Base-by-base conservation (phyloP, 2,329 filamentous ascomycete species). In the Purpureocillium lavendulum region DNA sequence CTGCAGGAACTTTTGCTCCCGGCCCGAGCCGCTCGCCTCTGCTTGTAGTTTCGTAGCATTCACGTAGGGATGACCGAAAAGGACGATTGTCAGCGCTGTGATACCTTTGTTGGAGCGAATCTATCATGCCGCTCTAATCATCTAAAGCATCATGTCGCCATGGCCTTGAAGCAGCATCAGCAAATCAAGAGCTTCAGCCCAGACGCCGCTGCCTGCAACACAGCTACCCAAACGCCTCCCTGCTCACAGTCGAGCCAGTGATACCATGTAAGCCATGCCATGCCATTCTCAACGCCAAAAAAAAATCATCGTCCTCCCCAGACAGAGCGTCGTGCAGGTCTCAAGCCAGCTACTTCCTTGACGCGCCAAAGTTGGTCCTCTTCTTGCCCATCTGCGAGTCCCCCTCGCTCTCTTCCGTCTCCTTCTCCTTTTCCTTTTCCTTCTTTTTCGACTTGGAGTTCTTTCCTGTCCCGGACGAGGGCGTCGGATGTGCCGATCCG, bases 321-420 rank as follows among this genome's bases (percentile, higher is more conserved):
- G 28, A 35, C 33, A 29, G 32, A 35, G 9, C n/a, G 18, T 24
- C 24, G 35, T 21, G 39, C 32, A 36, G 35, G 21, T 18, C 18
- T 31, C 31, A 18, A 21, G 11, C n/a, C 4, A n/a, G 10, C 53
- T 44, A 71, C 52, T 74, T 77, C 40, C 73, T 65, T 24, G 65
- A 63, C 1, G 71, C 69, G 13, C 74, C 74, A 54, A 79, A 78
- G 49, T 73, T 73, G 3, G 74, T 77, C 45, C 75, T 64, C 40
- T 75, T 71, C 57, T 78, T 79, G 32, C 57, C 57, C 35, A 62
- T 56, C 41, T 72, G 69, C 36, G 65, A 62, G 40, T 81, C 76
- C 16, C 69, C 73, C 58, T 81, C 77, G 57, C 75, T 80, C 42
- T 81, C 77, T 18, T 75, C 65, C 24, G 62, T 38, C 9, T 49